Evolutionary conservation across 495 filamentous ascomycete species (phyloP), one percentile per base, ranked within the genome.

Genomic region (Acidiella bohemica): DNA sequence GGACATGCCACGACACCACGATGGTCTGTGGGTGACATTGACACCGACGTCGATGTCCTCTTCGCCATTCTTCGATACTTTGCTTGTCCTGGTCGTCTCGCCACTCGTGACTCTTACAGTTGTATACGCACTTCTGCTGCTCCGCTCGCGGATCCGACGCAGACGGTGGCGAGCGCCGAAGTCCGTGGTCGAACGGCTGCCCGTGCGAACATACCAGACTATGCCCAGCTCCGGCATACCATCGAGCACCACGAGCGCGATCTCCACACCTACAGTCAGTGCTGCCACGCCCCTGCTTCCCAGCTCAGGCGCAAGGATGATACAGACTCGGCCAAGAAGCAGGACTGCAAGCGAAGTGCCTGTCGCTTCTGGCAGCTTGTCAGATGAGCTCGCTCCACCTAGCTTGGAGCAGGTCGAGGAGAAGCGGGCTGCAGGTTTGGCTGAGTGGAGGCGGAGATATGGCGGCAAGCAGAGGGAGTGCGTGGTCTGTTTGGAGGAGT

Each of bases 401-500:
- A 57, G 56, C 5, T 39, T 59, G 13, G 52, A 52, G 41, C 56
- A 59, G 32, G 59, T 57, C 46, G 56, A 67, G 53, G 54, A 81
- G 70, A 68, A 73, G 56, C 40, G 57, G 61, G 24, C 59, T 52
- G 59, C 31, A 41, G 64, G 47, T 24, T 55, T 57, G 34, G 71
- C 58, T 54, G 63, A 67, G 53, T 87, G 72, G 70, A 73, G 83
- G 62, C 78, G 78, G 42, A 82, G 81, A 47, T 92, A 92, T 52
- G 87, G 78, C 56, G 80, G 82, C 31, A 75, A 81, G 40, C 85
- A 95, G 57, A 72, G 82, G 1, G 90, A 96, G 58, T 97, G 90
- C 55, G 90, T 93, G n/a, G 87, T 97, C 18, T 97, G 90, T 48
- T 65, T 96, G 35, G 90, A 97, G 60, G 92, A 97, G 53, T 97